Evolutionary conservation across 352 stramenopile species (phyloP), one percentile per base, ranked within the genome.

Genomic region (Thalassiosira gravida): DNA sequence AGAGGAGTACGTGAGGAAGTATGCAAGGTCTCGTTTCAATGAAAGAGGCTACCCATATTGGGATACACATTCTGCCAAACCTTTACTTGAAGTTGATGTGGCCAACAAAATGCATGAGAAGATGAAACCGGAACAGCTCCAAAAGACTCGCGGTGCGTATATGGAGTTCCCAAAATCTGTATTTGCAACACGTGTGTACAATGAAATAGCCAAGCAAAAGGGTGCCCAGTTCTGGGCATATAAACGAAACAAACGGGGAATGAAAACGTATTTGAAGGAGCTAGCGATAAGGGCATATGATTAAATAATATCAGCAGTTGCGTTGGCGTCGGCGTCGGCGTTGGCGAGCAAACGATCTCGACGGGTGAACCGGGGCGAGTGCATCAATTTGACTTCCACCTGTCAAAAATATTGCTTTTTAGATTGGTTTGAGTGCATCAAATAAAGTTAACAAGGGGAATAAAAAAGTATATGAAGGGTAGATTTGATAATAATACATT

Each of bases 251-350:
- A 58, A 57, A 59, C 42, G 13, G 44, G 63, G 47, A 49, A 71
- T 71, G 63, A 62, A 62, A 27, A 71, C 30, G 30, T 71, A 63
- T 29, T 63, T 63, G 20, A 2, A 71, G 20, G 32, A 71, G 29
- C 16, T 65, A 32, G 35, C 25, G 8, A 24, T 5, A 9, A 62
- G 52, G 29, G 29, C 27, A 27, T 5, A 58, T 3, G 25, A 16
- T 25, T 68, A 32, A 39, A 7, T 56, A 56, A 3, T 20, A n/a
- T n/a, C n/a, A n/a, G n/a, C n/a, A 49, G 13, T 20, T 2, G 39
- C 6, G 3, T n/a, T n/a, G n/a, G n/a, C n/a, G n/a, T n/a, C n/a
- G n/a, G n/a, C n/a, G n/a, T n/a, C n/a, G n/a, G n/a, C n/a, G n/a
- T n/a, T n/a, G n/a, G n/a, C n/a, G n/a, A n/a, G n/a, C n/a, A n/a